Conservation (phyloP, 1,139 yeast species). For the Protomyces pachydermus region DNA sequence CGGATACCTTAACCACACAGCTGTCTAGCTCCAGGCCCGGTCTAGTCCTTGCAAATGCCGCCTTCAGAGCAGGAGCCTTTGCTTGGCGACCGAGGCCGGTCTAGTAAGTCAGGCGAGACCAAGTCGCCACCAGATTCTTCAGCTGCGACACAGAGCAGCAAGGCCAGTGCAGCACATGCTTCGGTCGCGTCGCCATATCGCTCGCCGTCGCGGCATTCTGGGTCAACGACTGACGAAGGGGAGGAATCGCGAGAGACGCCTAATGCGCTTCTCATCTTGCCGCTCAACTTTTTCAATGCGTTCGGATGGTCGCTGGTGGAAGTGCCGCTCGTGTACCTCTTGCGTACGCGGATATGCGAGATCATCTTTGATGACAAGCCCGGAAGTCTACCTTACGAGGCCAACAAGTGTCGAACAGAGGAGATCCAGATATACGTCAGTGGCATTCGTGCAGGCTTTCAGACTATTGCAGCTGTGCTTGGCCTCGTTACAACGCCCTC, state of each 20-base stretch:
- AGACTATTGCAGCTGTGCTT: slow-evolving; percentile 26
- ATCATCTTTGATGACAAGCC: slow-evolving; percentile 18
- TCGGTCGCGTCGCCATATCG: not conserved
- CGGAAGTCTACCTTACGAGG: slow-evolving; percentile 17
- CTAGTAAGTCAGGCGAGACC: not conserved
- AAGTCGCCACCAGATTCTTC: not conserved
- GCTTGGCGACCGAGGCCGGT: not conserved
- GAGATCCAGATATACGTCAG: slow-evolving; percentile 25
- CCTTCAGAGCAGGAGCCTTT: not conserved
- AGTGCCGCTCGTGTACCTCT: slow-evolving; percentile 26
- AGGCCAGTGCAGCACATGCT: not conserved
- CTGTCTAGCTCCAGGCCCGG: too few species aligned
- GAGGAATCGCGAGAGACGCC: not conserved
- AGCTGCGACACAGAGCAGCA: not conserved
- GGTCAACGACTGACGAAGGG: not conserved
- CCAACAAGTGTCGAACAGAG: slow-evolving; percentile 22
- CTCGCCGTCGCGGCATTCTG: not conserved
- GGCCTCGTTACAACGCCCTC: slow-evolving; percentile 26
- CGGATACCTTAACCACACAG: too few species aligned
- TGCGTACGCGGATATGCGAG: slow-evolving; percentile 26
- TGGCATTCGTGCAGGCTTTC: slow-evolving; percentile 26
- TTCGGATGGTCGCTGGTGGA: slow-evolving; percentile 28
- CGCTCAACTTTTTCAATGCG: slow-evolving; percentile 28
- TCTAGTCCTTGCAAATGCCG: not conserved
- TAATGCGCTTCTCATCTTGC: slow-evolving; percentile 19